These are phyloP conservation scores for Pyrus betulifolia DNA, from an alignment of 306 rosid genomes.

Conservation along the genomic window DNA sequence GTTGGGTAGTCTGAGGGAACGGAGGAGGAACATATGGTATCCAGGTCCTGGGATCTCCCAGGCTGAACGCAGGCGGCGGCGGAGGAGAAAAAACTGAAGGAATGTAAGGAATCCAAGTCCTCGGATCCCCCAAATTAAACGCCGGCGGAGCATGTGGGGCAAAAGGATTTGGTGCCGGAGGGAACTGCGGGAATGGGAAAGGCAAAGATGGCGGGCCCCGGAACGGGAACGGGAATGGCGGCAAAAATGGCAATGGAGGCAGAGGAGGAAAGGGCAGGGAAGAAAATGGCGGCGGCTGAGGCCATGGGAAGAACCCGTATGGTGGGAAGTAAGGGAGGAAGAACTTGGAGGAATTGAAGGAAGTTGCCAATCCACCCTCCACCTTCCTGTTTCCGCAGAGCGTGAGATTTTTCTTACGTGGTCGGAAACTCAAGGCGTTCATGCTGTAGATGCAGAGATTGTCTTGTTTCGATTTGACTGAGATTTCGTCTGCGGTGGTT, in stretches of 20 bases:
- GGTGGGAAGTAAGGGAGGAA: slow-evolving; percentile 43
- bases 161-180: slow-evolving; percentile 21
- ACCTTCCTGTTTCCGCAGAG: slow-evolving; percentile 28
- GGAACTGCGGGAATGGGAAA: slow-evolving; percentile 26
- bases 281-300: slow-evolving; percentile 25
- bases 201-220: neutral
- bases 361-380: slow-evolving; percentile 10
- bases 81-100: slow-evolving; percentile 28
- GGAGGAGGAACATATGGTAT: slow-evolving; percentile 34
- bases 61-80: slow-evolving; percentile 31
- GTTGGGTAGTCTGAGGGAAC: slow-evolving; percentile 25
- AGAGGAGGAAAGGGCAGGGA: slow-evolving; percentile 17
- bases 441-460: slow-evolving; percentile 57
- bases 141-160: slow-evolving; percentile 38
- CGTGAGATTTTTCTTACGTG: slow-evolving; percentile 36
- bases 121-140: slow-evolving; percentile 36
- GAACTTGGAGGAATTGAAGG: slow-evolving; percentile 40
- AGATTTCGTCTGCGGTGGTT: slow-evolving; percentile 35
- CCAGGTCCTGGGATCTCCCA: slow-evolving; percentile 53
- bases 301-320: slow-evolving; percentile 29
- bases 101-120: slow-evolving; percentile 37
- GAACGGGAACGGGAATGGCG: slow-evolving; percentile 32
- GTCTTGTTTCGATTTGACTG: slow-evolving; percentile 50
- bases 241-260: slow-evolving; percentile 19
- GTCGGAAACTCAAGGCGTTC: slow-evolving; percentile 51